Evolutionary conservation across 345 rosid species (phyloP).

Genomic region (Clarkia xantiana): DNA sequence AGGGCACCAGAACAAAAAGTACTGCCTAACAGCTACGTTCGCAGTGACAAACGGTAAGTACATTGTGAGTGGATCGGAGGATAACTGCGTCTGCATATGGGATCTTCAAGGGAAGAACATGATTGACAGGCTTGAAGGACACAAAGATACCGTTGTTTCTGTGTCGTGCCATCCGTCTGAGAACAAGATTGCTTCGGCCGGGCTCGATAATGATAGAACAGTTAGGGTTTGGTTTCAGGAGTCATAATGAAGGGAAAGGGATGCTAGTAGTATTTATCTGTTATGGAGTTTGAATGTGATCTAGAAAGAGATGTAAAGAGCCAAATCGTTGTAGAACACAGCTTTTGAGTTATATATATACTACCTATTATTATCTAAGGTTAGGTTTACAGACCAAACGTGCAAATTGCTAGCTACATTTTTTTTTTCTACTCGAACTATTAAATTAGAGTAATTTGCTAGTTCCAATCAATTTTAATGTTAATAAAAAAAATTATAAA

Average conservation of each 20-base stretch:
- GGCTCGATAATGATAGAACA: constrained; percentile 60
- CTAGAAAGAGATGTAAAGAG: too few species aligned
- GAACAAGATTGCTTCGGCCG: constrained; percentile 78
- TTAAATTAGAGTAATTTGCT: too few species aligned
- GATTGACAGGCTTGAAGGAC: constrained; percentile 83
- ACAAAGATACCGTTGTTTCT: constrained; percentile 66
- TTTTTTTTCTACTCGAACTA: too few species aligned
- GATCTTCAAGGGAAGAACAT: constrained; percentile 76
- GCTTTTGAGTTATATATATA: too few species aligned
- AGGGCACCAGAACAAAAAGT: constrained; percentile 67
- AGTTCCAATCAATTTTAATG: too few species aligned
- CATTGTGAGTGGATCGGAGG: constrained; percentile 95
- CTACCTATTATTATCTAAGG: too few species aligned
- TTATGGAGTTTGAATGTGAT: too few species aligned
- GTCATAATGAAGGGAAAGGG: constrained; percentile 6
- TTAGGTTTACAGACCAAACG: too few species aligned
- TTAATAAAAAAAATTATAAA: too few species aligned
- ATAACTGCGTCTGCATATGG: constrained; percentile 78
- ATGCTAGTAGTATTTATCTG: too few species aligned
- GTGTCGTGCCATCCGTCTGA: constrained; percentile 70
- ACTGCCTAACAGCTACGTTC: constrained; percentile 83
- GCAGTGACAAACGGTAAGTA: constrained; percentile 88
- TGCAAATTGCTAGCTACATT: too few species aligned
- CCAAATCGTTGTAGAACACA: too few species aligned
- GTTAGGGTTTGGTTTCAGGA: constrained; percentile 80